Conservation (phyloP, 129 eudicot genomes). For the Lonicera japonica region DNA sequence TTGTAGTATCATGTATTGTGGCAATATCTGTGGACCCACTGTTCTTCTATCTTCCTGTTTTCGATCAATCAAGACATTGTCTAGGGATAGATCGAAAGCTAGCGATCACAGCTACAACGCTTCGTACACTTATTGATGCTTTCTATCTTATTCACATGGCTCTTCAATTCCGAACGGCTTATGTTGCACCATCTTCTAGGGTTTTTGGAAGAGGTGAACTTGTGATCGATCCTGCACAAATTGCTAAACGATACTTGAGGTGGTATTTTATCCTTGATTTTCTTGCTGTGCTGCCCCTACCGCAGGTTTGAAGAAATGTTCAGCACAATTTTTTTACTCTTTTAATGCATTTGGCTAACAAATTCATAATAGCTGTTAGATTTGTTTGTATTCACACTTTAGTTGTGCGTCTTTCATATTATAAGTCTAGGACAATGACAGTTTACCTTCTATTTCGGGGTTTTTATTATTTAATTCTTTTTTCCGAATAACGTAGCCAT, state of each 20-base stretch:
- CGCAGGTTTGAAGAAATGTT: conserved; percentile 51
- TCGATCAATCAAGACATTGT: conserved; percentile 40
- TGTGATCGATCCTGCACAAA: conserved; percentile 78
- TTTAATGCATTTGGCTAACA: background rate
- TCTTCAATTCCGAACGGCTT: conserved; percentile 88
- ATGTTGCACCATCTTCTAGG: conserved; percentile 92
- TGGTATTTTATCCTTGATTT: conserved; percentile 76
- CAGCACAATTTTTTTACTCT: background rate
- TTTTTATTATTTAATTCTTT: too few relatives aligned
- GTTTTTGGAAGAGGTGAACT: conserved; percentile 98
- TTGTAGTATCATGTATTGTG: conserved; percentile 74
- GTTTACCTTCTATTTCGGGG: background rate
- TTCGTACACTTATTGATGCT: conserved; percentile 62
- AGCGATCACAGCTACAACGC: conserved; percentile 63
- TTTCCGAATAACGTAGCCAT: too few relatives aligned
- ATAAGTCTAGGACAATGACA: background rate
- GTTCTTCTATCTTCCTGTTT: conserved; percentile 80
- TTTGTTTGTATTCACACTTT: background rate
- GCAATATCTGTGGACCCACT: conserved; percentile 89
- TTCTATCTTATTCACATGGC: conserved; percentile 66
- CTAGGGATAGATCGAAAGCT: conserved; percentile 60
- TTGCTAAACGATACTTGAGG: conserved; percentile 67
- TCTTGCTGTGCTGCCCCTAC: conserved; percentile 75
- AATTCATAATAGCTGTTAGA: background rate
- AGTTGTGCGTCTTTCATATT: background rate